A percentile compares a stretch with the other conserved stretches of the same genome.
Evolutionary conservation across 1,284 basidiomycete genomes (phyloP).

Genomic region (Ceratobasidium sp.): DNA sequence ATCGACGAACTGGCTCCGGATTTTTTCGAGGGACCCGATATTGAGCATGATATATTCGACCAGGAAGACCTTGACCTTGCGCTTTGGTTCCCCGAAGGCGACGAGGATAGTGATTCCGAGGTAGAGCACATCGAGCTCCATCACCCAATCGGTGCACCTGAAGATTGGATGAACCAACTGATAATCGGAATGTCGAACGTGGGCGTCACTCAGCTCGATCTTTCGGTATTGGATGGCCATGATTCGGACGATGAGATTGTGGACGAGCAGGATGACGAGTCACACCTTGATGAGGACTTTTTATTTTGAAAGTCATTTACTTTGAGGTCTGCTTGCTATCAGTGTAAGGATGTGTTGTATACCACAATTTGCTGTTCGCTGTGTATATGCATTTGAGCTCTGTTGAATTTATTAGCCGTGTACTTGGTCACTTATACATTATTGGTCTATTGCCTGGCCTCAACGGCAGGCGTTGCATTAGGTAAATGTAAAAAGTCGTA

Average conservation of each 20-base stretch:
- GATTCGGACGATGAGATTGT: background rate
- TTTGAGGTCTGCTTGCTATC: background rate
- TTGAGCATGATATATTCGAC: background rate
- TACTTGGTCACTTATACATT: background rate
- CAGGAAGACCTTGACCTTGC: conserved; percentile 7
- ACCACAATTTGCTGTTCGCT: background rate
- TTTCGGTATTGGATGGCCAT: conserved; percentile 25
- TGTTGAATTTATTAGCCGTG: background rate
- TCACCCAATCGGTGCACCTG: background rate
- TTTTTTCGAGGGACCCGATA: conserved; percentile 10
- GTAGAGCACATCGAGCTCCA: background rate
- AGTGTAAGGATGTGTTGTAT: background rate
- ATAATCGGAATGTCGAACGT: conserved; percentile 24
- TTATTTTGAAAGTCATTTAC: background rate
- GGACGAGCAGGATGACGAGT: conserved; percentile 15
- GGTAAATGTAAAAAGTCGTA: too few relatives aligned
- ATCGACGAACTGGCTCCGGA: background rate
- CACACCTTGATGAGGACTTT: background rate
- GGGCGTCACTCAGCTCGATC: conserved; percentile 21
- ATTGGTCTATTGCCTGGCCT: background rate
- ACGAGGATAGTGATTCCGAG: background rate
- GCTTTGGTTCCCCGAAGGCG: conserved; percentile 25
- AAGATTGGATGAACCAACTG: conserved; percentile 34
- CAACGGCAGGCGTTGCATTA: too few relatives aligned
- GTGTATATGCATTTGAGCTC: background rate